Conservation (phyloP, 805 yeast genomes). For the Barnettozyma siamensis region DNA sequence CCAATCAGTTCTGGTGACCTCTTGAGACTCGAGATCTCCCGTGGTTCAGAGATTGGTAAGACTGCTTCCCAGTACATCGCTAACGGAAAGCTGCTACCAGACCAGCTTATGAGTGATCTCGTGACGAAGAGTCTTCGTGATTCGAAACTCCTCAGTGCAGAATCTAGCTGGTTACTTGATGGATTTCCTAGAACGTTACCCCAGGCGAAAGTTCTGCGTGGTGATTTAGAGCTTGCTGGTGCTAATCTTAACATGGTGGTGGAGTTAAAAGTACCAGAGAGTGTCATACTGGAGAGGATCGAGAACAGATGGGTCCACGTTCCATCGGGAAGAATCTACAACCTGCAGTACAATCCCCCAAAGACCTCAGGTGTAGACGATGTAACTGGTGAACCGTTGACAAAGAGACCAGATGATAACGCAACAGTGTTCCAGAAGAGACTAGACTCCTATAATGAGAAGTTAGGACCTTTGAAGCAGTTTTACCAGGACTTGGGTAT, state of each 20-base stretch:
- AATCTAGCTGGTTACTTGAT: slow-evolving; percentile 69
- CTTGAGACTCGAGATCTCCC: slow-evolving; percentile 59
- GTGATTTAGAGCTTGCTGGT: slow-evolving; percentile 31
- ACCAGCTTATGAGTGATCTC: slow-evolving; percentile 54
- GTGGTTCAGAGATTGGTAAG: slow-evolving; percentile 47
- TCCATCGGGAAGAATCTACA: slow-evolving; percentile 83
- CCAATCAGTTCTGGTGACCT: slow-evolving; percentile 83
- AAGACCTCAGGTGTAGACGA: slow-evolving; percentile 77
- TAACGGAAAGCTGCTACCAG: slow-evolving; percentile 70
- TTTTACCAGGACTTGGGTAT: slow-evolving; percentile 49
- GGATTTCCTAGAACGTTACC: slow-evolving; percentile 83
- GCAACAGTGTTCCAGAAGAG: slow-evolving; percentile 66
- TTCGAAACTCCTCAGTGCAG: slow-evolving; percentile 37
- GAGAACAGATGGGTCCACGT: slow-evolving; percentile 81
- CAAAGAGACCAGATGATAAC: slow-evolving; percentile 79
- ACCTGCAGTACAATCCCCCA: slow-evolving; percentile 85
- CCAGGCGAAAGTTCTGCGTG: slow-evolving; percentile 63
- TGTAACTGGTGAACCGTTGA: slow-evolving; percentile 79
- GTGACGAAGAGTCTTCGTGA: slow-evolving; percentile 44
- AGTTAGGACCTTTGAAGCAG: slow-evolving; percentile 58
- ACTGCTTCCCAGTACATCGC: slow-evolving; percentile 52
- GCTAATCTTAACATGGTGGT: slow-evolving; percentile 69
- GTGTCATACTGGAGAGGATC: slow-evolving; percentile 74
- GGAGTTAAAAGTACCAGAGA: slow-evolving; percentile 80
- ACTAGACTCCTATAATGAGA: slow-evolving; percentile 52